Percentiles rank a stretch among this genome's conserved stretches.
Conservation (phyloP, 352 stramenopile species). For the Globisporangium emineosum region DNA sequence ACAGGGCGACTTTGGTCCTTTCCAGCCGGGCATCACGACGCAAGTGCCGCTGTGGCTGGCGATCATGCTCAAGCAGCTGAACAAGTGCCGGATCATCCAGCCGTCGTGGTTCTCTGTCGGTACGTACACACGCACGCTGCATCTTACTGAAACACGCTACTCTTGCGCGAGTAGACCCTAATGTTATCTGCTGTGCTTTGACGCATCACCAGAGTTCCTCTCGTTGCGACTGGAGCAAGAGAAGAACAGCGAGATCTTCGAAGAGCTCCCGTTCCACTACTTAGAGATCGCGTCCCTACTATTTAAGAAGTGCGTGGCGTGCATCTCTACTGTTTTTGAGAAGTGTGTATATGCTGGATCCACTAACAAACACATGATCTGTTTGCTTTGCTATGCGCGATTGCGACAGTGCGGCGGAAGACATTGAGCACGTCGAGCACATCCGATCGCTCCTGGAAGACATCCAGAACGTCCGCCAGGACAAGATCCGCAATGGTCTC, state of each 20-base stretch:
- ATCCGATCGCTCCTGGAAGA: constrained; percentile 82
- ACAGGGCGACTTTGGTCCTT: constrained; percentile 85
- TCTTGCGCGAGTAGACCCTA: not conserved
- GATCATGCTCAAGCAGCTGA: constrained; percentile 85
- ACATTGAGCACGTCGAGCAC: constrained; percentile 82
- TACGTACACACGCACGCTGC: constrained; percentile 12
- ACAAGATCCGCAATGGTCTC: constrained; percentile 89
- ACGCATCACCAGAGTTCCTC: constrained; percentile 44
- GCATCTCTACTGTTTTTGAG: constrained; percentile 2
- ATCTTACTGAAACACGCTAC: not conserved
- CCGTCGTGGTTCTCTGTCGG: constrained; percentile 82
- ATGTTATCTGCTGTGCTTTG: not conserved
- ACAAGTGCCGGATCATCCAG: constrained; percentile 84
- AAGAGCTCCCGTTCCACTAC: constrained; percentile 86
- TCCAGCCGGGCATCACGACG: constrained; percentile 79
- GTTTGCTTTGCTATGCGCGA: not conserved
- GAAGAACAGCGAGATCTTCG: constrained; percentile 70
- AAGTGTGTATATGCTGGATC: not conserved
- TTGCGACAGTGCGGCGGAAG: constrained; percentile 57
- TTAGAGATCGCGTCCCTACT: constrained; percentile 80
- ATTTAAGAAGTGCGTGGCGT: constrained; percentile 67
- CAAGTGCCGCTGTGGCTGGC: constrained; percentile 88
- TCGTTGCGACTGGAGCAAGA: constrained; percentile 59
- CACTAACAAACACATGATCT: not conserved
- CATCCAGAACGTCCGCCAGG: constrained; percentile 85